A percentile compares a stretch with the other conserved stretches of the same genome.
Evolutionary conservation across 371 early-diverging fungal genomes (phyloP).

Genomic region (Chytridium lagenaria): DNA sequence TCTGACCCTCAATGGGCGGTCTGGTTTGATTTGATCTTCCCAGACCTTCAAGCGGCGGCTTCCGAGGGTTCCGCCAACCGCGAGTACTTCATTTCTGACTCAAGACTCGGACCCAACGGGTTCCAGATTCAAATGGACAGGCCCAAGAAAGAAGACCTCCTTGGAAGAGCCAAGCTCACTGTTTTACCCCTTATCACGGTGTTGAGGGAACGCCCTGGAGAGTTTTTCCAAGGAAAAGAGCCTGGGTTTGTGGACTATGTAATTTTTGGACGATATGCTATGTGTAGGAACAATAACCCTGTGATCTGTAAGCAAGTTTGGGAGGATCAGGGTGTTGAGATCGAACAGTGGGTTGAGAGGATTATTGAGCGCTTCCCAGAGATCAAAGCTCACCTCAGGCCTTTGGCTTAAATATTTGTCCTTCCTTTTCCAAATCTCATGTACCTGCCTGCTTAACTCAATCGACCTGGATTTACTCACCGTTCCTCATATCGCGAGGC

Average conservation of each 20-base stretch:
- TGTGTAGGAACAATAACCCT: no score
- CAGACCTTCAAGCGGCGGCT: constrained; percentile 4
- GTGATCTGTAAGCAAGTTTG: constrained; percentile 23
- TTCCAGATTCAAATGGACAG: constrained; percentile 5
- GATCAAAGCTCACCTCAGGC: constrained; percentile 21
- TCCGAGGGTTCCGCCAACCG: constrained; percentile 23
- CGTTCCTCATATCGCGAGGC: no score
- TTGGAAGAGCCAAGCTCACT: constrained; percentile 22
- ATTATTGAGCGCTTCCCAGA: constrained; percentile 18
- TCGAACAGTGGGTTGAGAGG: constrained; percentile 27
- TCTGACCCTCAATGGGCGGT: no score
- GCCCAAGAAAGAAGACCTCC: constrained; percentile 16
- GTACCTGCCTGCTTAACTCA: no score
- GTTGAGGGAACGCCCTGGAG: constrained; percentile 32
- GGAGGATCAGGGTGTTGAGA: constrained; percentile 32
- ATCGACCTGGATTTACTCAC: no score
- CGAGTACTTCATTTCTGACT: constrained; percentile 37
- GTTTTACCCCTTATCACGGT: constrained; percentile 26
- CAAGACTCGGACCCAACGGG: constrained; percentile 24
- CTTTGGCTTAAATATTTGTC: no score
- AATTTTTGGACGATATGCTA: constrained; percentile 42
- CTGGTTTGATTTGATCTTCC: constrained; percentile 28
- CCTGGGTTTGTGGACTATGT: constrained; percentile 44
- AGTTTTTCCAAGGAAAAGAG: constrained; percentile 37
- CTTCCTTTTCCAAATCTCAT: no score